Evolutionary conservation across 2,329 filamentous ascomycete genomes (phyloP), one percentile per base, ranked within the genome.

Genomic region (Truncatella angustata): DNA sequence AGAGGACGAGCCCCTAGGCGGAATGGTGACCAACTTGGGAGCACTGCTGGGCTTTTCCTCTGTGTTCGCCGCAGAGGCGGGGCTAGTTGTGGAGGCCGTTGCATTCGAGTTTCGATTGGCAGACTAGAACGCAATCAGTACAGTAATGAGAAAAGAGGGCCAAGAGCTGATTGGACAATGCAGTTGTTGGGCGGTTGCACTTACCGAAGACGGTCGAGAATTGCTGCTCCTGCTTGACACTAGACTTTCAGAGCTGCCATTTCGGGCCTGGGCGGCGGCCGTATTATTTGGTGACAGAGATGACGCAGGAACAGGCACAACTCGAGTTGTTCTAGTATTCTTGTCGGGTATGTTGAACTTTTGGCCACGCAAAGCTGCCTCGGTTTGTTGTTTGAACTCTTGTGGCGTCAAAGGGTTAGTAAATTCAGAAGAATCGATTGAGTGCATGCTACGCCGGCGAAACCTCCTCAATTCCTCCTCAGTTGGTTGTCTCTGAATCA

Each of bases 391-490:
- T 60, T 65, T 66, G 49, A 68, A 63, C 37, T 68, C 65, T 50
- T 70, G 71, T 55, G 72, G 68, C 55, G 66, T 66, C 60, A 70
- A 49, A 57, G 66, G 63, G 55, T 63, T 70, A 51, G 68, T 66
- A 59, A 73, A 72, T 55, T 76, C 71, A 60, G 71, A 59, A 62
- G 72, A 70, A 68, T 82, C 78, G 54, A 80, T 70, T 16, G 84
- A 87, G 58, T 90, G 90, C 73, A 95, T 82, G 71, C 91, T 97
- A 59, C 91, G 85, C 65, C 91, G 84, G 61, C 91, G 81, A 70
- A 91, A 88, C 64, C 90, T 81, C 70, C 88, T 91, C 9, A 85
- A 81, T 32, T 87, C 79, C 24, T 93, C 90, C 16, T 81, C 70
- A n/a, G 73, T 67, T 23, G 76, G 68, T 51, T 78, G 75, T 52